Base-by-base conservation (phyloP, 768 basidiomycete species). In the Suillus subalutaceus region DNA sequence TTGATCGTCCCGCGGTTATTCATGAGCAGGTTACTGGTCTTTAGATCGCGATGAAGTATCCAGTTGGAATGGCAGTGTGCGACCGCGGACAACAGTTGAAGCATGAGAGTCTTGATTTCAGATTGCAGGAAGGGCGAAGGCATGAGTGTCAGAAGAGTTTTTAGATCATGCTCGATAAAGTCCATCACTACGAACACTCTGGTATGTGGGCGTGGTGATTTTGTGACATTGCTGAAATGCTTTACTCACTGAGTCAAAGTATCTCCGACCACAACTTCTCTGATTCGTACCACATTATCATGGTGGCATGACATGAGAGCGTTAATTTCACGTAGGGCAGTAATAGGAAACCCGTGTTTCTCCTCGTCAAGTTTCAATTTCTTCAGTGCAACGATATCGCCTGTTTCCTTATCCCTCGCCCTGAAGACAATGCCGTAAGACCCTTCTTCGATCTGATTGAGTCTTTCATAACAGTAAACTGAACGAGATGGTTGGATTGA, bases 101-200 rank as follows among this genome's bases (percentile, higher is more conserved):
- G 79, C 89, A 98, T 89, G 63, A 99, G 81, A 0, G 97, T 99
- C 83, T 99, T 99, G 82, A 99, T 93, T 79, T 99, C 97, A 50
- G 95, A 97, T 79, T 97, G 95, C 48, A 98, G 82, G 82, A 99
- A 99, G 2, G 97, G 96, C 40, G 91, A 87, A 2, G 96, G 96
- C 97, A 99, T 99, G 67, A 94, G 81, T 32, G 91, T 93, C 65
- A 99, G 85, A 62, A 99, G 86, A 7, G 96, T 92, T 80, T 99
- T 99, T 76, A 99, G 90, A 77, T 99, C 97, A 78, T 99, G 97
- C 78, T 99, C 97, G 75, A 99, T 97, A 75, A 99, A 99, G 77
- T 97, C 96, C 96, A 97, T 97, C 43, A 99, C 97, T 69, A 99
- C 96, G 78, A 96, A 99, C 53, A 99, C 94, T 82, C 97, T 98